Evolutionary conservation across 1,284 basidiomycete species (phyloP).

Genomic region (Ganoderma resinaceum): DNA sequence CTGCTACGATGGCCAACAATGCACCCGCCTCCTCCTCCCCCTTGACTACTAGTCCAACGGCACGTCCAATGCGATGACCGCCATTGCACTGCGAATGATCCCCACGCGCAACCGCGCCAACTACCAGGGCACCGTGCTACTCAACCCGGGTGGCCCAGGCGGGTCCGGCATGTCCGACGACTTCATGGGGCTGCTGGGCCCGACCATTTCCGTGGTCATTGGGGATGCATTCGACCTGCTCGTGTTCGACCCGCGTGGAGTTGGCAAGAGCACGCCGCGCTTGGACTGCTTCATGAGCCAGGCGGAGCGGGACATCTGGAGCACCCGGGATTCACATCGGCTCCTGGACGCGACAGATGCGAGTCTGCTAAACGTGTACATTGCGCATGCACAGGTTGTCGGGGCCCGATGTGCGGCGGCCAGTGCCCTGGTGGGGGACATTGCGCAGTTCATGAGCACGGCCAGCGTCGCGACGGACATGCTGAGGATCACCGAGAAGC

Average conservation of each 20-base stretch:
- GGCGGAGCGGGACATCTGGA: slow-evolving; percentile 27
- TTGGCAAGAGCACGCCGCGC: slow-evolving; percentile 27
- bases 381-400: slow-evolving; percentile 18
- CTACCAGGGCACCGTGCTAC: slow-evolving; percentile 53
- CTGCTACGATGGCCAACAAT: slow-evolving; percentile 34
- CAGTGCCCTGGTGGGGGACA: slow-evolving; percentile 36
- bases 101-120: slow-evolving; percentile 35
- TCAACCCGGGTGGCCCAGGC: slow-evolving; percentile 63
- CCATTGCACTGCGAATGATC: slow-evolving; percentile 45
- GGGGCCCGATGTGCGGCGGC: slow-evolving; percentile 23
- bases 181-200: slow-evolving; percentile 1
- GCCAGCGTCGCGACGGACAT: slow-evolving; percentile 57
- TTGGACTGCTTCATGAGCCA: slow-evolving; percentile 29
- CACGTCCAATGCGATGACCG: slow-evolving; percentile 38
- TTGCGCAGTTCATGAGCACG: slow-evolving; percentile 50
- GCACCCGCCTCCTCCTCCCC: slow-evolving; percentile 41
- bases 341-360: slow-evolving; percentile 21
- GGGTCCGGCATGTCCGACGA: slow-evolving; percentile 53
- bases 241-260: slow-evolving; percentile 46
- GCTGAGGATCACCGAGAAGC: slow-evolving; percentile 53
- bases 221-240: slow-evolving; percentile 49
- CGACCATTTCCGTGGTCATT: slow-evolving; percentile 14
- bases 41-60: slow-evolving; percentile 41
- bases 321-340: slow-evolving; percentile 11
- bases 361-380: slow-evolving; percentile 10